Conservation (phyloP, 2,329 filamentous ascomycete species). For the Talaromyces islandicus region DNA sequence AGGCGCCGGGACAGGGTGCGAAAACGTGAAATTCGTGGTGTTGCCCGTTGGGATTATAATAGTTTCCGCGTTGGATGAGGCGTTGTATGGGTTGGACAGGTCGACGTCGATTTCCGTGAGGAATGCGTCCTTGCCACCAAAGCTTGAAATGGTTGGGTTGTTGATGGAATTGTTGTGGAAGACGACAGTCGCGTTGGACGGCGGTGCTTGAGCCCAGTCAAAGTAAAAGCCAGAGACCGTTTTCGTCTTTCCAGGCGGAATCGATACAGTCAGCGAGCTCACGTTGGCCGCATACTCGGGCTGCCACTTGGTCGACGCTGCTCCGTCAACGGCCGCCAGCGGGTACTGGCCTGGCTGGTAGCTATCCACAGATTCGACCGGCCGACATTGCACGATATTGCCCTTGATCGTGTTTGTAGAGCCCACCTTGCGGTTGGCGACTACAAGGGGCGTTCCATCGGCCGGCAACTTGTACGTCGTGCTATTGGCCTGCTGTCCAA, state of each 20-base stretch:
- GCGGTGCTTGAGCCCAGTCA: slow-evolving; percentile 56
- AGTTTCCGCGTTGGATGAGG: slow-evolving; percentile 17
- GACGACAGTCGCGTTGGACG: slow-evolving; percentile 47
- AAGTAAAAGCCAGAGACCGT: slow-evolving; percentile 46
- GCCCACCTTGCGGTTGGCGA: slow-evolving; percentile 56
- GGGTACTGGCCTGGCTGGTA: slow-evolving; percentile 64
- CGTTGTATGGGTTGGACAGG: slow-evolving; percentile 32
- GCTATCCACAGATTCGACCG: slow-evolving; percentile 42
- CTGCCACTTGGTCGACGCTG: slow-evolving; percentile 62
- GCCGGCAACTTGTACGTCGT: slow-evolving; percentile 42
- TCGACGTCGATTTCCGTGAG: background rate
- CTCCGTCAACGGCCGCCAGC: slow-evolving; percentile 60
- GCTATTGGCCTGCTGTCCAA: slow-evolving; percentile 41
- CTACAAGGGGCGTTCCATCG: slow-evolving; percentile 43
- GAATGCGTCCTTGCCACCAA: background rate
- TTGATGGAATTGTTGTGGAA: slow-evolving; percentile 45
- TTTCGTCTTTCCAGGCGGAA: slow-evolving; percentile 28
- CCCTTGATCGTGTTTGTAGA: slow-evolving; percentile 48
- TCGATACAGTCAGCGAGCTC: slow-evolving; percentile 52
- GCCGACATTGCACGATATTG: slow-evolving; percentile 61
- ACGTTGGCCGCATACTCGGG: slow-evolving; percentile 46
- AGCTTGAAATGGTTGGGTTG: slow-evolving; percentile 12
- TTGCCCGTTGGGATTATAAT: slow-evolving; percentile 36
- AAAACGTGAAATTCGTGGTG: slow-evolving; percentile 35
- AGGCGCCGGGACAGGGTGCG: slow-evolving; percentile 25